Base-by-base conservation (phyloP, 192 early-diverging fungal species). In the Backusella tuberculispora region DNA sequence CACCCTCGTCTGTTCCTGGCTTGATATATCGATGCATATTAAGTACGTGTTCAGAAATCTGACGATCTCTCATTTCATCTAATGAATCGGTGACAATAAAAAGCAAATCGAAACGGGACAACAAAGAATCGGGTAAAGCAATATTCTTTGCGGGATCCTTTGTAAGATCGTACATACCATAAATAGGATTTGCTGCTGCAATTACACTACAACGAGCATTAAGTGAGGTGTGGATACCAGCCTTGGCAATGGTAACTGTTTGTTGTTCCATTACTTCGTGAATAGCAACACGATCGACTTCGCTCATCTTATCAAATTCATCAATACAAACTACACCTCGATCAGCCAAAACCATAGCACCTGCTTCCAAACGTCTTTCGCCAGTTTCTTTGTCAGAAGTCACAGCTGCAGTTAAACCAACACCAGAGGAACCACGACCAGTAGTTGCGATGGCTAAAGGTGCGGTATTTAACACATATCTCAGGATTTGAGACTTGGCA, bases 251-350 rank as follows among this genome's bases (percentile, higher is more conserved):
- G 0, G 95, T 97, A 9, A 98, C 94, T 5, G 97, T 98, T 86
- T 99, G 98, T 83, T 99, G 98, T 87, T 99, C 98, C 98, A 99
- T 99, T 3, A 98, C 98, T 91, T 99, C 98, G 86, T 99, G 98
- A 84, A 99, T 99, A 0, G 98, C 97, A 3, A 98, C 96, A 71
- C 97, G 91, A 78, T 99, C 98, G 19, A 93, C 88, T 74, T 98
- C 97, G 42, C 87, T 93, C 98, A 99, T 99, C 79, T 99, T 99
- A 87, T 99, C 98, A 82, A 99, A 99, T 84, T 99, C 98, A 87
- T 99, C 98, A 71, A 99, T 98, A 82, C 98, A 99, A 13, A 97
- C 95, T 43, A 99, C 90, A 56, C 98, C 98, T 29, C 96, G 88
- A 79, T 99, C 98, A 6, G 95, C 98, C 48, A 99, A 84, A 15